These are phyloP conservation scores for Stachybotrys echinatus DNA, from an alignment of 2,329 filamentous ascomycete genomes.

Conservation along the genomic window DNA sequence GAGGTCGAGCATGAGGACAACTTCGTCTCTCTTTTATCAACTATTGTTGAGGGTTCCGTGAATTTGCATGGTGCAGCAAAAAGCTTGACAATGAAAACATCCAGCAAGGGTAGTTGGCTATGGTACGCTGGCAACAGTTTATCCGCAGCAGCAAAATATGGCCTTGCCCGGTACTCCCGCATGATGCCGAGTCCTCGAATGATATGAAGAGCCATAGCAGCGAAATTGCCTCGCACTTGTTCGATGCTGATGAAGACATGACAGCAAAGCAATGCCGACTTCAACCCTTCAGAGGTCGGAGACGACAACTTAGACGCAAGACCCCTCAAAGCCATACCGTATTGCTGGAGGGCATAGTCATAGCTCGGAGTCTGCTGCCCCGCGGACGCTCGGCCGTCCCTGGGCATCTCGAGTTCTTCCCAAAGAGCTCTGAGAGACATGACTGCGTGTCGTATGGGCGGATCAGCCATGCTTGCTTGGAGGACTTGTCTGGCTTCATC, in stretches of 20 bases:
- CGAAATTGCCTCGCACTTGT: conserved; percentile 32
- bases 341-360: conserved; percentile 34
- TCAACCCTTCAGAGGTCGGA: conserved; percentile 21
- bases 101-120: conserved; percentile 28
- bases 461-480: conserved; percentile 28
- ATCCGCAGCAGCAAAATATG: conserved; percentile 17
- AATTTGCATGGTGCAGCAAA: conserved; percentile 37
- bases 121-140: conserved; percentile 24
- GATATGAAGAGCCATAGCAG: conserved; percentile 36
- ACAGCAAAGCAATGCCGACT: conserved; percentile 38
- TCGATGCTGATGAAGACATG: conserved; percentile 43
- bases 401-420: conserved; percentile 28
- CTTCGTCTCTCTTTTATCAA: conserved; percentile 8
- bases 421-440: conserved; percentile 33
- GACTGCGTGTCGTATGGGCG: conserved; percentile 31
- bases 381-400: conserved; percentile 16
- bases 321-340: conserved; percentile 32
- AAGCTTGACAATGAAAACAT: conserved; percentile 36
- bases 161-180: conserved; percentile 32
- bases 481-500: conserved; percentile 34
- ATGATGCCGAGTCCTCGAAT: conserved; percentile 38
- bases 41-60: conserved; percentile 19
- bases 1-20: conserved; percentile 12
- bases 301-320: conserved; percentile 32
- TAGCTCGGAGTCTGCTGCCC: conserved; percentile 21